Base-by-base conservation (phyloP, 352 stramenopile species). In the Phytopythium boreale region DNA sequence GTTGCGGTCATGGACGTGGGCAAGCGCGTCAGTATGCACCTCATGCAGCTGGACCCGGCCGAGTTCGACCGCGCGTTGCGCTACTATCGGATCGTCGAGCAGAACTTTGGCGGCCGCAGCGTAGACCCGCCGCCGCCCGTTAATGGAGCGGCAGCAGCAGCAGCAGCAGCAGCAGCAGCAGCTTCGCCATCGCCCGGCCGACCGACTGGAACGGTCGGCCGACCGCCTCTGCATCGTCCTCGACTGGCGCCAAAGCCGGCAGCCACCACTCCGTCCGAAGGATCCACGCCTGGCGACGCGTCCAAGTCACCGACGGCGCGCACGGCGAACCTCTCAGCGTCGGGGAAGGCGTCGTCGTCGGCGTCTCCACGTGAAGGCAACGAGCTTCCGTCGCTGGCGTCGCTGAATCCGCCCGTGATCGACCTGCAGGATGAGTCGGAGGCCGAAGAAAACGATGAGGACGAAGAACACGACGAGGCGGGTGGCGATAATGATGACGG, bases 61-160 rank as follows among this genome's bases (percentile, higher is more conserved):
- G 71, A 77, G 47, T 77, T 77, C 44, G 60, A 67, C 50, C 67
- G 59, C 24, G 67, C 61, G 0, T 17, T 77, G 24, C 61, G 59
- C n/a, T 77, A 75, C 52, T 77, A 77, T 59, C 73, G 74, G 24
- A 68, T 75, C 9, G 71, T 77, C 20, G 71, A 77, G 64, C 67
- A 67, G 10, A 72, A 62, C 20, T 52, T 77, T 31, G 12, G 46
- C 31, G 52, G 36, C 10, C 51, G 26, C 0, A 44, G 19, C 10
- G 27, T 27, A 5, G 14, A 31, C 0, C 20, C 52, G 29, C 6
- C 11, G 36, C 10, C 29, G 19, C 11, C 52, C 20, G 11, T 24
- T 26, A 27, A 31, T 7, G 27, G 19, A 26, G n/a, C 19, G 11
- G n/a, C n/a, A n/a, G n/a, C n/a, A n/a, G n/a, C n/a, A n/a, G n/a